Percentiles rank a stretch among this genome's conserved stretches.
Conservation (phyloP, 805 yeast genomes). For the Starmera quercuum region DNA sequence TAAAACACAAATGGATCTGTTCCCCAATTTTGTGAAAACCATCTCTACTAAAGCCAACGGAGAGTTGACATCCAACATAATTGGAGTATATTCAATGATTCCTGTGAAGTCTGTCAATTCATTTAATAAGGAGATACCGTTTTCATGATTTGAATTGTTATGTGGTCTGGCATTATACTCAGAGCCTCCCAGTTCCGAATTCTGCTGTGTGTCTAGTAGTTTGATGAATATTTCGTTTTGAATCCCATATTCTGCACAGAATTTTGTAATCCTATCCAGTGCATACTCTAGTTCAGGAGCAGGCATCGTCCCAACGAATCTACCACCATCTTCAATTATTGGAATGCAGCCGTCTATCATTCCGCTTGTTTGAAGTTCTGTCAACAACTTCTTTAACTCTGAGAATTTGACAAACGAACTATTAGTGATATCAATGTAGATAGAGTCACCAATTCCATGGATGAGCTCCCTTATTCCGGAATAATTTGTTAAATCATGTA, state of each 20-base stretch:
- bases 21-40: constrained; percentile 45
- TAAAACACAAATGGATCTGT: constrained; percentile 37
- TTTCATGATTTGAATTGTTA: neutral
- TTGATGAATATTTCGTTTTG: neutral
- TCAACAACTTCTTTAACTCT: constrained; percentile 27
- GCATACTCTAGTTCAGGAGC: constrained; percentile 45
- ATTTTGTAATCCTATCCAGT: constrained; percentile 26
- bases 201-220: neutral
- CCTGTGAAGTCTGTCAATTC: constrained; percentile 31
- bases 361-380: constrained; percentile 30
- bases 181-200: neutral
- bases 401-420: constrained; percentile 11
- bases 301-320: constrained; percentile 36
- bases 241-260: neutral
- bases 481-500: constrained; percentile 23
- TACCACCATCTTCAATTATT: constrained; percentile 23
- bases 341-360: constrained; percentile 48
- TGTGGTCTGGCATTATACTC: neutral
- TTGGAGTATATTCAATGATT: constrained; percentile 38
- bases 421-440: constrained; percentile 4
- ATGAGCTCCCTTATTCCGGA: constrained; percentile 33
- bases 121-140: constrained; percentile 1
- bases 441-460: constrained; percentile 11
- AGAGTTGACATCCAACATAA: constrained; percentile 38
- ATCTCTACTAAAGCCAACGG: constrained; percentile 43